phyloP scores from a whole-genome alignment of 2,329 filamentous ascomycete species.

The Aureobasidium sp. region DNA sequence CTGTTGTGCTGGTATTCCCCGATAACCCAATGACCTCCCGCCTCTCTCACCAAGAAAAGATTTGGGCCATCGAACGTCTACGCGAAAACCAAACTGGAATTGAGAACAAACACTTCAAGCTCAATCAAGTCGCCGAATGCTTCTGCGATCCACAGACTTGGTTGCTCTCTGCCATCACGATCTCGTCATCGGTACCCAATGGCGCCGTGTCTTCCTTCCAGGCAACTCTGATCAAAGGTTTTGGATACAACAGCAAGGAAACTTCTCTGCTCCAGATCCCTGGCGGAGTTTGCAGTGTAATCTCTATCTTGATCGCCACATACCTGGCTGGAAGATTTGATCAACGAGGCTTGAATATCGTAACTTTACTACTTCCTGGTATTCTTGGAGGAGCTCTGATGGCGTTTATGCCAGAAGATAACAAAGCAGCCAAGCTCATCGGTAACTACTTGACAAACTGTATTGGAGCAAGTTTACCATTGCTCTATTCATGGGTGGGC shows the following conservation, averaged over 20 bases:
- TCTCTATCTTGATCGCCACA: slow-evolving; percentile 23
- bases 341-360: slow-evolving; percentile 21
- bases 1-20: slow-evolving; percentile 22
- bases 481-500: slow-evolving; percentile 30
- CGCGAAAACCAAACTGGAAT: slow-evolving; percentile 42
- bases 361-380: slow-evolving; percentile 19
- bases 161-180: slow-evolving; percentile 31
- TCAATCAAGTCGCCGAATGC: slow-evolving; percentile 37
- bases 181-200: slow-evolving; percentile 27
- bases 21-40: slow-evolving; percentile 24
- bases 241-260: slow-evolving; percentile 22
- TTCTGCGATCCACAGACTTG: slow-evolving; percentile 38
- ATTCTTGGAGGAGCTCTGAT: slow-evolving; percentile 24
- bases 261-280: slow-evolving; percentile 43
- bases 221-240: slow-evolving; percentile 24
- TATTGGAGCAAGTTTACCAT: slow-evolving; percentile 29
- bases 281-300: slow-evolving; percentile 45
- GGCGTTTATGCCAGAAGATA: slow-evolving; percentile 25
- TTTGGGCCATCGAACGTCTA: slow-evolving; percentile 31
- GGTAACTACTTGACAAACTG: slow-evolving; percentile 34
- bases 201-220: slow-evolving; percentile 33
- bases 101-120: slow-evolving; percentile 43
- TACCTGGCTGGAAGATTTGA: slow-evolving; percentile 23
- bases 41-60: slow-evolving; percentile 23
- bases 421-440: slow-evolving; percentile 36